Evolutionary conservation across 345 rosid genomes (phyloP).

Genomic region (Eucalyptus regnans): DNA sequence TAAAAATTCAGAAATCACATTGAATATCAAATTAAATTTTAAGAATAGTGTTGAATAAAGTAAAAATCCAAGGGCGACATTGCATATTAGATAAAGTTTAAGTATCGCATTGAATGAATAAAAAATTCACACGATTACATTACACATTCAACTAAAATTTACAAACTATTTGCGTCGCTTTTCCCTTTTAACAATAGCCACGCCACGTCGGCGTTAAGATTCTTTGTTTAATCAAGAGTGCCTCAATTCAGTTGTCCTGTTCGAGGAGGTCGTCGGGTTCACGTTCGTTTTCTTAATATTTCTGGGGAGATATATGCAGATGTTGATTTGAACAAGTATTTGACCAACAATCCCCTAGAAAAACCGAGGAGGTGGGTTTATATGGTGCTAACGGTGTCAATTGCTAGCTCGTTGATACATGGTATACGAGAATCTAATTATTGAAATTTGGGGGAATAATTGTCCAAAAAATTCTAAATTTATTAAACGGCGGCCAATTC

Average conservation of each 20-base stretch:
- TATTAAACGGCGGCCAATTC: accelerated
- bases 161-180: too few species aligned
- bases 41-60: too few species aligned
- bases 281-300: not conserved
- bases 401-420: not conserved
- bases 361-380: not conserved
- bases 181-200: too few species aligned
- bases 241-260: not conserved
- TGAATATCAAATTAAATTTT: too few species aligned
- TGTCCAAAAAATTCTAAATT: not conserved
- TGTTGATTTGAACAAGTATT: not conserved
- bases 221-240: not conserved
- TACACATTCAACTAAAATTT: too few species aligned
- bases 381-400: not conserved
- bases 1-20: too few species aligned
- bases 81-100: too few species aligned
- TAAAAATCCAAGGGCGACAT: too few species aligned
- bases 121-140: too few species aligned
- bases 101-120: too few species aligned
- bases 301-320: not conserved
- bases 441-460: not conserved
- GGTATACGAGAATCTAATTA: too few species aligned
- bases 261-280: not conserved
- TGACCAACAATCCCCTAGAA: not conserved
- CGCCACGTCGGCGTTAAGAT: not conserved